phyloP scores from a whole-genome alignment of 179 eudicot genomes.

The Spinacia oleracea region DNA sequence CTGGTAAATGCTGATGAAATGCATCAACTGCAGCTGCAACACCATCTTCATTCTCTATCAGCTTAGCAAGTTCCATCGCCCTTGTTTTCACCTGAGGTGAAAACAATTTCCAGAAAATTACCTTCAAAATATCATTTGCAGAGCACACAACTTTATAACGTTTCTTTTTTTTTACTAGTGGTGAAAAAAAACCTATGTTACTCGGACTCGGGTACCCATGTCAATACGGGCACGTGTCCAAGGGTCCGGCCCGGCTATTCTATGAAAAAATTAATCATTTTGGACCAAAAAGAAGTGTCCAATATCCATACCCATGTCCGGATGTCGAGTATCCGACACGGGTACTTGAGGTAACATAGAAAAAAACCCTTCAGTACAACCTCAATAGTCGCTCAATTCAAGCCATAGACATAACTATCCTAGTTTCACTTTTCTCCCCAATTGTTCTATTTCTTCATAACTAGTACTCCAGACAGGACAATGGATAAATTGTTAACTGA shows the following conservation, averaged over 20 bases:
- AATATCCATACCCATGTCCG: too few species aligned
- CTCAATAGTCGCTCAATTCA: neutral
- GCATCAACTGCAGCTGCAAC: constrained; percentile 80
- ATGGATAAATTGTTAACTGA: neutral
- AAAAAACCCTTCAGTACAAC: neutral
- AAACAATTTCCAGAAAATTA: neutral
- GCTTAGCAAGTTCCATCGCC: constrained; percentile 58
- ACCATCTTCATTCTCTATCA: constrained; percentile 76
- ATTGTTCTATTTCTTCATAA: neutral
- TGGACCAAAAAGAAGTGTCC: too few species aligned
- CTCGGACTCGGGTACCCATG: too few species aligned
- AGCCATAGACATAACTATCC: neutral
- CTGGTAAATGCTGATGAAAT: constrained; percentile 70
- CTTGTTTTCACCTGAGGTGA: constrained; percentile 77
- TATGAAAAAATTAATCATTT: too few species aligned
- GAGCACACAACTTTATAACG: neutral
- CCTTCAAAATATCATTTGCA: neutral
- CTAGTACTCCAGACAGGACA: neutral
- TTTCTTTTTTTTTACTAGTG: neutral
- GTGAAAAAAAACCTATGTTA: too few species aligned
- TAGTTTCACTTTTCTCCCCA: neutral
- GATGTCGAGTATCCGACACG: too few species aligned
- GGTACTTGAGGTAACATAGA: too few species aligned
- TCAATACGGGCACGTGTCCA: too few species aligned
- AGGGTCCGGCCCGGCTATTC: too few species aligned